Base-by-base conservation (phyloP, 2,329 filamentous ascomycete genomes). In the Phaeophleospora eucalypticola region DNA sequence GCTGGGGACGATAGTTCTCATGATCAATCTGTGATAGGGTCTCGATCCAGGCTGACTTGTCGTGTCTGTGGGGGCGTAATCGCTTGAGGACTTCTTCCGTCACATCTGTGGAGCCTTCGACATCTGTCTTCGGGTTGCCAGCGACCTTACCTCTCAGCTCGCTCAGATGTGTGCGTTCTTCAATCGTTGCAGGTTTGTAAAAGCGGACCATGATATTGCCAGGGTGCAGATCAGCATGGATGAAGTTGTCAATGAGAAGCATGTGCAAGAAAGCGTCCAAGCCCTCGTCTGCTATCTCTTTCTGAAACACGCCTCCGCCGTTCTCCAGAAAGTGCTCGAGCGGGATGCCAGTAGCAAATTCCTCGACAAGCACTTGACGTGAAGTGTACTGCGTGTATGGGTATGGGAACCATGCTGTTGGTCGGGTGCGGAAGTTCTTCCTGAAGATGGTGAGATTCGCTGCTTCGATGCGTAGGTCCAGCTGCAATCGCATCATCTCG, bases 151-250 rank as follows among this genome's bases (percentile, higher is more conserved):
- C 37, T 35, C 57, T 40, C 9, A 49, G 39, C 9, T 47, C 43
- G 4, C 37, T 33, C 2, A 57, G 39, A 8, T 47, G 46, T 7
- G 57, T 48, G 21, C 56, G 46, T 1, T 94, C 72, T 40, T 85
- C 80, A 0, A 91, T 79, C 51, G 84, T 78, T 12, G 83, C 81
- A 0, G 90, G 83, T 61, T 91, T 83, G 69, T 97, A 96, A 72
- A 98, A 98, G 53, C 94, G 89, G 38, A 98, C 91, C 90, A 98
- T 97, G 70, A 98, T 97, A 66, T 98, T 98, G 19, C 93, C 93
- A 0, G 93, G 93, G 65, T 98, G 93, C 21, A 98, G 73, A 65
- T 98, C 93, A 4, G 93, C 91, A 64, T 98, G 93, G 19, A 96
- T 84, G 66, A 98, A 98, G 66, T 98, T 98, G 68, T 98, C 93